phyloP scores from a whole-genome alignment of 1,284 basidiomycete genomes.

The Ceratobasidium papillatum region DNA sequence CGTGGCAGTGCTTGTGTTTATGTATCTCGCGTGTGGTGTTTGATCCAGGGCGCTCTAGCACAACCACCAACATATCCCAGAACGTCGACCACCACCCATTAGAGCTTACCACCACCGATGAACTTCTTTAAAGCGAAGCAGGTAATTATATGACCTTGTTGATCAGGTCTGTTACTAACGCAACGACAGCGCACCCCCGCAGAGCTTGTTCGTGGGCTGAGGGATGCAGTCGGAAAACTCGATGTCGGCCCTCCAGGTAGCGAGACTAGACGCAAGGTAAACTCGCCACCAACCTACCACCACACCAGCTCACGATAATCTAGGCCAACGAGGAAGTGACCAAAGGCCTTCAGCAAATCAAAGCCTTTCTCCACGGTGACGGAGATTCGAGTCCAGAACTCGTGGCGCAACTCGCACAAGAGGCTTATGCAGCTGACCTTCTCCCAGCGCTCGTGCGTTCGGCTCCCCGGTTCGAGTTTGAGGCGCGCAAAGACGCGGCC shows the following conservation, averaged over 20 bases:
- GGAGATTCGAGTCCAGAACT: slow-evolving; percentile 88
- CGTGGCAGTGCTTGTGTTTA: slow-evolving; percentile 17
- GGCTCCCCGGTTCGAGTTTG: slow-evolving; percentile 92
- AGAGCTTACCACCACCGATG: slow-evolving; percentile 58
- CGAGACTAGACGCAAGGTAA: slow-evolving; percentile 81
- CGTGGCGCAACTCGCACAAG: slow-evolving; percentile 92
- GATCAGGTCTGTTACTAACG: not conserved
- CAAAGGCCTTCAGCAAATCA: slow-evolving; percentile 90
- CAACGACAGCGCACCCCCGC: slow-evolving; percentile 69
- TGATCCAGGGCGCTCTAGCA: slow-evolving; percentile 4
- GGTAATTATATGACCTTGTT: not conserved
- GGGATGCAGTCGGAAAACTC: slow-evolving; percentile 79
- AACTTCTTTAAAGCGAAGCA: slow-evolving; percentile 96
- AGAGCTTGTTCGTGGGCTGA: slow-evolving; percentile 81
- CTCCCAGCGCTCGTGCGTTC: slow-evolving; percentile 83
- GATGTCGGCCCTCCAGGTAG: slow-evolving; percentile 76
- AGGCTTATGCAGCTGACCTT: slow-evolving; percentile 92
- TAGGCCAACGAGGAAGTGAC: slow-evolving; percentile 88
- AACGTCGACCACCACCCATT: not conserved
- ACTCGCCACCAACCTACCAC: slow-evolving; percentile 46
- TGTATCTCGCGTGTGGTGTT: not conserved
- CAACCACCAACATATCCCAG: slow-evolving; percentile 12
- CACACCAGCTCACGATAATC: not conserved
- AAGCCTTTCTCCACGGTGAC: slow-evolving; percentile 86
- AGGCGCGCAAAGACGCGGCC: slow-evolving; percentile 94